These are phyloP conservation scores for Camptophora hylomeconis DNA, from an alignment of 2,329 filamentous ascomycete species.

Conservation along the genomic window DNA sequence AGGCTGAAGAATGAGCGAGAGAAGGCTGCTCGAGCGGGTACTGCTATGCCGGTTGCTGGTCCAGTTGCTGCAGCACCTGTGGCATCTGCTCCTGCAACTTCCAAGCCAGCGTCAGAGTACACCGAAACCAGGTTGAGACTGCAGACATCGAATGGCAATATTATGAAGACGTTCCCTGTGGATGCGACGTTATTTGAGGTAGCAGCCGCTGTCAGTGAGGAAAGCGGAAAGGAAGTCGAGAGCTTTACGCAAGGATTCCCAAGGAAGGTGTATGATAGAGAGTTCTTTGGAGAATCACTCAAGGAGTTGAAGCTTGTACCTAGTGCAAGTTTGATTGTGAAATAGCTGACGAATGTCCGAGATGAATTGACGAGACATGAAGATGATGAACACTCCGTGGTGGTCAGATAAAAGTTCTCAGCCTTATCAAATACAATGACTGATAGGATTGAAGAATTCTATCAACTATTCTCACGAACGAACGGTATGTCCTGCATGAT, in stretches of 20 bases:
- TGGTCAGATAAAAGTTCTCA: no score
- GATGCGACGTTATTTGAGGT: slow-evolving; percentile 91
- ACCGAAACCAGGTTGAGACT: slow-evolving; percentile 71
- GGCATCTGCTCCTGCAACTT: slow-evolving; percentile 34
- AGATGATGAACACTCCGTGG: no score
- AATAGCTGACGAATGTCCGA: slow-evolving; percentile 22
- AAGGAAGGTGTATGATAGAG: slow-evolving; percentile 58
- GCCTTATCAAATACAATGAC: no score
- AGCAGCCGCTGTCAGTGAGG: slow-evolving; percentile 58
- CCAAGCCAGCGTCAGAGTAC: slow-evolving; percentile 57
- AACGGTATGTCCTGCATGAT: no score
- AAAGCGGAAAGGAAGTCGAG: slow-evolving; percentile 56
- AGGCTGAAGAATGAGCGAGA: slow-evolving; percentile 72
- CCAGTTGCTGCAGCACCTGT: slow-evolving; percentile 31
- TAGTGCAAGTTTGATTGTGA: slow-evolving; percentile 74
- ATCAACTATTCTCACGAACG: no score
- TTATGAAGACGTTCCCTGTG: slow-evolving; percentile 77
- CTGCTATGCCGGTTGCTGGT: slow-evolving; percentile 37
- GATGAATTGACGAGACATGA: no score
- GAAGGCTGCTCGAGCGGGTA: slow-evolving; percentile 77
- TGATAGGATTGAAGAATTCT: no score
- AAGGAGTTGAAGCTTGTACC: slow-evolving; percentile 86
- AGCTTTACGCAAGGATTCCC: slow-evolving; percentile 83
- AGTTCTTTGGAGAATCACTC: slow-evolving; percentile 80
- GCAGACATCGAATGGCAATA: slow-evolving; percentile 60